Evolutionary conservation across 2,329 filamentous ascomycete genomes (phyloP).

Genomic region (Pestalotiopsis sp.): DNA sequence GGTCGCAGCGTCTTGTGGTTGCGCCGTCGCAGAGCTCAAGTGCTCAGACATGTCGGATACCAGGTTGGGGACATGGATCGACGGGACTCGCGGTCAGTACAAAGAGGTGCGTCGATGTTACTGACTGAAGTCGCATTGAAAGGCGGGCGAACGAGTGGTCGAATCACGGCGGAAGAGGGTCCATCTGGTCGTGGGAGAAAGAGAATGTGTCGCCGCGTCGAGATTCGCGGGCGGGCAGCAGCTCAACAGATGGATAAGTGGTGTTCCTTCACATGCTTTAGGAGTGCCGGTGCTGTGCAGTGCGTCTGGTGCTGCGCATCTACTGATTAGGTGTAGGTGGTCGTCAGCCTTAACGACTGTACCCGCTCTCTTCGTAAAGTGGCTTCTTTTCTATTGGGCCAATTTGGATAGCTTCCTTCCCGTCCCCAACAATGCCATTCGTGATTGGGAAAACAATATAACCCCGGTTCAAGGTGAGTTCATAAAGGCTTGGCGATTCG

Average conservation of each 20-base stretch:
- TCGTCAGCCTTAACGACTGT: constrained; percentile 8
- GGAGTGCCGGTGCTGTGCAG: neutral
- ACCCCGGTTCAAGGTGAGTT: neutral
- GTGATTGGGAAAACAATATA: neutral
- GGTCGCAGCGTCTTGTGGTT: constrained; percentile 3
- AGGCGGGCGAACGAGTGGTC: neutral
- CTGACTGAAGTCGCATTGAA: constrained; percentile 1
- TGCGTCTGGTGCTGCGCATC: neutral
- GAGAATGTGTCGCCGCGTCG: neutral
- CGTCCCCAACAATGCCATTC: neutral
- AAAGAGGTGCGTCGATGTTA: neutral
- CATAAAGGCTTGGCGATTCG: neutral
- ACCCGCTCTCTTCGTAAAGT: constrained; percentile 4
- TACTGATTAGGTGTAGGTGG: neutral
- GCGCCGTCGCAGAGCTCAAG: constrained; percentile 6
- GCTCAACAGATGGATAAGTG: neutral
- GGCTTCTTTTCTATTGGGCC: constrained; percentile 4
- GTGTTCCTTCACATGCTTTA: constrained; percentile 6
- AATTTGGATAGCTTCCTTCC: neutral
- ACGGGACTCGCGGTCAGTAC: neutral
- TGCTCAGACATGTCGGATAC: constrained; percentile 15
- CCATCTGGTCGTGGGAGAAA: neutral
- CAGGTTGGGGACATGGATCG: constrained; percentile 6
- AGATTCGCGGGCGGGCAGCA: neutral
- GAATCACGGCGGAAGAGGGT: neutral